phyloP scores from a whole-genome alignment of 1,284 basidiomycete species.

The Boletus subluridellus region DNA sequence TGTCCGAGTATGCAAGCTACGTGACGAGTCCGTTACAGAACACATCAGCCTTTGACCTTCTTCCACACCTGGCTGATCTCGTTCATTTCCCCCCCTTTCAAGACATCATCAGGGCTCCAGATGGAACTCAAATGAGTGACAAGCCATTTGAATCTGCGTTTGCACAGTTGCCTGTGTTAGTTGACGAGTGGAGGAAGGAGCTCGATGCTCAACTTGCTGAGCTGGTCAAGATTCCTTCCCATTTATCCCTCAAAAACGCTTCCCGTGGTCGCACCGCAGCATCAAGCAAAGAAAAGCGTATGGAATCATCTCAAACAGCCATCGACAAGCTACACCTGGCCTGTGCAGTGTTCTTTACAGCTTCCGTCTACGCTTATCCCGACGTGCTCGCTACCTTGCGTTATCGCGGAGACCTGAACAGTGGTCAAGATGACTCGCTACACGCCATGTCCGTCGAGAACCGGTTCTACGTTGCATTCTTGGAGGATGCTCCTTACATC shows the following conservation, averaged over 20 bases:
- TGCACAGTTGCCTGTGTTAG: slow-evolving; percentile 9
- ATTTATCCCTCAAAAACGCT: not conserved
- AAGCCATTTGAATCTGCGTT: slow-evolving; percentile 13
- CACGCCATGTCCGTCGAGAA: not conserved
- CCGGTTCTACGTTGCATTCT: not conserved
- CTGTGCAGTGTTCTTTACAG: not conserved
- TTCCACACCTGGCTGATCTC: slow-evolving; percentile 15
- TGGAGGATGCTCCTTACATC: slow-evolving; percentile 7
- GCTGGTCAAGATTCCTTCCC: slow-evolving; percentile 4
- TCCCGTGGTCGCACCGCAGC: not conserved
- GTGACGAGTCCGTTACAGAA: not conserved
- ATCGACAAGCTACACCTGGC: slow-evolving; percentile 7
- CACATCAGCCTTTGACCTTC: not conserved
- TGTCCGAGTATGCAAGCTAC: not conserved
- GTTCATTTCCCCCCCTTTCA: slow-evolving; percentile 4
- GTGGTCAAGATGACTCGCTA: not conserved
- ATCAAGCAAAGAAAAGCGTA: not conserved
- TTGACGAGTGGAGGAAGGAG: slow-evolving; percentile 8
- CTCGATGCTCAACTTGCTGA: slow-evolving; percentile 6
- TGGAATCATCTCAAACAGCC: not conserved
- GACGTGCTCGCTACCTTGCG: not conserved
- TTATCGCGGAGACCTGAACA: too few species aligned
- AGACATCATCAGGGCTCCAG: slow-evolving; percentile 8
- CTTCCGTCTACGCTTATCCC: not conserved
- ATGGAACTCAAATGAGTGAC: not conserved